phyloP scores from a whole-genome alignment of 441 rosid species.

The Jatropha multifida region DNA sequence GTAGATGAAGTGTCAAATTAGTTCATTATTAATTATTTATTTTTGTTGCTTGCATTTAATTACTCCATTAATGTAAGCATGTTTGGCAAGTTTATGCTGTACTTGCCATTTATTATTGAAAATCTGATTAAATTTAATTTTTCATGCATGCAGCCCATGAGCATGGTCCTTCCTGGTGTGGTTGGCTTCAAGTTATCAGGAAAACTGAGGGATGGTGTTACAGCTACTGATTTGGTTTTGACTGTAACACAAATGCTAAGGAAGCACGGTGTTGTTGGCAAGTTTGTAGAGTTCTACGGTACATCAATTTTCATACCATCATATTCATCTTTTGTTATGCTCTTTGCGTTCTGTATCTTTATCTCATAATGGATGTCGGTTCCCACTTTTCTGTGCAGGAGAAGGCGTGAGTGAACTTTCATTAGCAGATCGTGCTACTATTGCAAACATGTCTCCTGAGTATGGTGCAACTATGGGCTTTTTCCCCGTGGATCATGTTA shows the following conservation, averaged over 20 bases:
- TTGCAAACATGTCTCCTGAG: constrained; percentile 97
- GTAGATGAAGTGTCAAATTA: constrained; percentile 1
- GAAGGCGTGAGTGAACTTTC: constrained; percentile 92
- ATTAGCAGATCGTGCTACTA: constrained; percentile 90
- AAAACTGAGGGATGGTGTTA: constrained; percentile 80
- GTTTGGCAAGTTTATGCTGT: background rate
- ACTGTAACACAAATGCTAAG: constrained; percentile 96
- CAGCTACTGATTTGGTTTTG: constrained; percentile 96
- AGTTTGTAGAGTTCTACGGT: constrained; percentile 99
- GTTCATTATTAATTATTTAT: background rate
- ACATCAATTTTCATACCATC: constrained; percentile 19
- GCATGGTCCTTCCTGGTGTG: constrained; percentile 99
- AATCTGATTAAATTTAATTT: background rate
- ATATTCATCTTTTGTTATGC: background rate
- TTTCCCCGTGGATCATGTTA: constrained; percentile 93
- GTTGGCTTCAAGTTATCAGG: constrained; percentile 96
- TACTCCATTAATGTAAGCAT: background rate
- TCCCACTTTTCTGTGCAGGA: constrained; percentile 50
- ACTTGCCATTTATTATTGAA: constrained; percentile 7
- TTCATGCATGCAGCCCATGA: constrained; percentile 75
- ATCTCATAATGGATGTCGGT: constrained; percentile 15
- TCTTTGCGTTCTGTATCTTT: constrained; percentile 13
- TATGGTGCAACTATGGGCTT: constrained; percentile 98
- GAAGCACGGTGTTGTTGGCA: constrained; percentile 99
- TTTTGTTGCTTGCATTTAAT: background rate